A percentile compares a stretch with the other conserved stretches of the same genome.
phyloP scores from a whole-genome alignment of 257 asterid species.

The Solanum corneliomulleri region DNA sequence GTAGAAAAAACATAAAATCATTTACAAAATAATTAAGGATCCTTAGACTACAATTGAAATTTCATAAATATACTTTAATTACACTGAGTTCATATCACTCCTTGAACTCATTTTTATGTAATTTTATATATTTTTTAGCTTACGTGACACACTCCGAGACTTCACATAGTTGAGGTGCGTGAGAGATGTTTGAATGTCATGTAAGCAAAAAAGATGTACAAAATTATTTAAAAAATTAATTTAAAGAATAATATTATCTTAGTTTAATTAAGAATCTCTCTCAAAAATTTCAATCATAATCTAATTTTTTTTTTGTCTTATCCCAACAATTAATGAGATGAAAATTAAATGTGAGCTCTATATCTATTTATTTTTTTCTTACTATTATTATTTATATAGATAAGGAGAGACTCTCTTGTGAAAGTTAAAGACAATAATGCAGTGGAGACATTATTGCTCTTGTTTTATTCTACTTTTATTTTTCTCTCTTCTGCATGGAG shows the following conservation, averaged over 20 bases:
- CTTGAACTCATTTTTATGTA: fast-evolving
- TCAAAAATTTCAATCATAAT: fast-evolving
- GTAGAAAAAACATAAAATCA: background rate
- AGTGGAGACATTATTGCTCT: background rate
- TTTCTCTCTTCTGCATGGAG: background rate
- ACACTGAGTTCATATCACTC: fast-evolving
- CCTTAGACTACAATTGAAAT: fast-evolving
- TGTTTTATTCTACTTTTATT: background rate
- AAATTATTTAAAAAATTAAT: no score
- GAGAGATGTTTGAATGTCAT: background rate
- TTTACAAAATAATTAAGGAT: no score
- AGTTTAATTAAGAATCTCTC: no score
- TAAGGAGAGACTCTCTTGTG: background rate
- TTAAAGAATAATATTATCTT: no score
- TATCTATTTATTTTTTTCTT: background rate
- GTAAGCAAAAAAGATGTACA: no score
- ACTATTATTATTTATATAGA: background rate
- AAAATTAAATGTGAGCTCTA: background rate
- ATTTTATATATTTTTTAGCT: no score
- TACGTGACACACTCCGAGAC: fast-evolving
- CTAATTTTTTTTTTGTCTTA: no score
- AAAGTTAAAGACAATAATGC: background rate
- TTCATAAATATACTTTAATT: no score
- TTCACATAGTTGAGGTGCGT: background rate
- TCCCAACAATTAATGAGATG: background rate